Evolutionary conservation across 345 rosid genomes (phyloP), one percentile per base, ranked within the genome.

Genomic region (Psidium friedrichsthalianum): DNA sequence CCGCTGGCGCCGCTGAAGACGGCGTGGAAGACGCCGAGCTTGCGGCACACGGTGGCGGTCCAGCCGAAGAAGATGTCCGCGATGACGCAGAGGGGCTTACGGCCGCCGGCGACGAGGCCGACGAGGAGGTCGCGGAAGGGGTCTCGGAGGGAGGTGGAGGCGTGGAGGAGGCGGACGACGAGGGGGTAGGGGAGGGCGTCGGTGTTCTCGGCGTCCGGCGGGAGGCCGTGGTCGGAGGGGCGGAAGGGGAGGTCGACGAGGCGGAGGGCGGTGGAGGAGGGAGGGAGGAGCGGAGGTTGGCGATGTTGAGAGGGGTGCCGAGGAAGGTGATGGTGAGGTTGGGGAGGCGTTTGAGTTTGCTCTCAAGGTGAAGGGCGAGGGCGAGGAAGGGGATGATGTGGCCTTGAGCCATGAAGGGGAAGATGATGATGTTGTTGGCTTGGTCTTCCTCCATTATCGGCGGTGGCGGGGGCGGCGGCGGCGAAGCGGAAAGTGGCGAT

Each of bases 361-460:
- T 85, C 40, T 93, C 91, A 54, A 95, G 86, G 51, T 90, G 95
- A 59, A 90, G 94, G 25, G 98, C 95, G 85, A 94, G 88, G 11
- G 98, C 94, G 40, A 94, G 86, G 87, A 93, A 93, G 61, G 98
- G 98, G 84, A 92, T 93, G 51, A 95, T 90, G 85, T 94, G 98
- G 85, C 98, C 98, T 61, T 95, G 96, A 24, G 90, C 98, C 95
- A 94, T 93, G 95, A 95, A 94, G 14, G 98, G 96, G 76, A 95
- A 95, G 88, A 95, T 85, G 40, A 95, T 91, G 21, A 95, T 88
- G 80, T 89, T 88, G 47, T 90, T 82, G 21, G 57, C 69, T 21
- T 42, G 56, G 64, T 64, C 87, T 83, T 54, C 56, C 84, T 54
- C 86, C 58, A 51, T 27, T 10, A 76, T 25, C 42, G 55, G 7